Evolutionary conservation across 2,329 filamentous ascomycete genomes (phyloP), one percentile per base, ranked within the genome.

Genomic region (Sclerotinia minor): DNA sequence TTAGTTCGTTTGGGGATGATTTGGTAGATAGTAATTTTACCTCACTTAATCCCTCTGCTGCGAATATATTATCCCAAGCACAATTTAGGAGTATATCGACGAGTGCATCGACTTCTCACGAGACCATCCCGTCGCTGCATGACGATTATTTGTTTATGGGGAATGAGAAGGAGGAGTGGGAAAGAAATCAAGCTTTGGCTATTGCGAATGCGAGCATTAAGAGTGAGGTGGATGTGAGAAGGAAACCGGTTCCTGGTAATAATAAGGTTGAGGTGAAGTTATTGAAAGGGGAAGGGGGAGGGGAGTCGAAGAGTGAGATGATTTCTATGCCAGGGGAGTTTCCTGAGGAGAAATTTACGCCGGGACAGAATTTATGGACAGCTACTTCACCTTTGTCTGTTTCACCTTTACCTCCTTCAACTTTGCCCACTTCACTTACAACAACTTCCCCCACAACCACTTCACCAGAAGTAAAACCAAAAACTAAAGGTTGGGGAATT

Each of bases 21-120:
- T 65, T 72, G 13, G 61, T 73, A 29, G 68, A 72, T n/a, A 65
- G 71, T 21, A 73, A 70, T 50, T 59, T 71, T n/a, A 38, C 64
- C 1, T 67, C 64, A 9, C 61, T 61, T 21, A 67, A 67, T 55
- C 58, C 65, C 7, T 67, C 65, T 6, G 54, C 47, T 26, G 32
- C 64, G 21, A 67, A 67, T 45, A 44, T 67, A 8, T 24, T 54
- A 19, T 72, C 71, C 1, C 61, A 69, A 17, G 54, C 55, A 2
- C 63, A 17, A 13, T 35, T 49, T 7, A 29, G 44, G 15, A 32
- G 54, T 29, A n/a, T 26, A 13, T 61, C 64, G n/a, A 41, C 38
- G 5, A 41, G 38, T 15, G 15, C 44, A 2, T 64, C 61, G n/a
- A 29, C 50, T 8, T 54, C 61, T n/a, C n/a, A 53, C 3, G 58